A percentile compares a stretch with the other conserved stretches of the same genome.
phyloP scores from a whole-genome alignment of 2,329 filamentous ascomycete species.

The Ophiognomonia clavigignenti-juglandacearum region DNA sequence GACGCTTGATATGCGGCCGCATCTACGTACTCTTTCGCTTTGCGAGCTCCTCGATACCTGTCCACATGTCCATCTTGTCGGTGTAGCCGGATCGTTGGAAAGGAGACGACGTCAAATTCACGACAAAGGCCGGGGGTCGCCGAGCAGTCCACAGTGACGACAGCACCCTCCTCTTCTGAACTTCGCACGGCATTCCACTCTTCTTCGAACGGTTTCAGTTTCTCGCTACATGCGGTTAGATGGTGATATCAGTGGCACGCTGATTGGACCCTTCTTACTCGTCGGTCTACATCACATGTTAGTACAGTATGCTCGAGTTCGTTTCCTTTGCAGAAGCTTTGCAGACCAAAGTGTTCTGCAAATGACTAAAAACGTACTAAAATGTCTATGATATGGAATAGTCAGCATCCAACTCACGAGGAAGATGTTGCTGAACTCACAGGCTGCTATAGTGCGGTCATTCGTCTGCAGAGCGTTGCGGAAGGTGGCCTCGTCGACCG shows the following conservation, averaged over 20 bases:
- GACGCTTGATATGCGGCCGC: background rate
- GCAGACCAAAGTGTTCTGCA: too few species aligned
- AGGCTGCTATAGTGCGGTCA: conserved; percentile 9
- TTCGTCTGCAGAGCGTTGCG: background rate
- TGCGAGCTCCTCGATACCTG: conserved; percentile 15
- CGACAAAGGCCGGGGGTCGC: conserved; percentile 2
- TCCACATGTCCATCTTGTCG: conserved; percentile 5
- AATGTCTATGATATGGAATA: background rate
- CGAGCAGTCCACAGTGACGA: conserved; percentile 17
- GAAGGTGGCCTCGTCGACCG: conserved; percentile 2
- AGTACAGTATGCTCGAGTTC: background rate
- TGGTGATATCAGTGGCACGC: background rate
- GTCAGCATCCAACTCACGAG: background rate
- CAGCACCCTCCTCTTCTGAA: background rate
- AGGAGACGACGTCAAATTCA: conserved; percentile 13
- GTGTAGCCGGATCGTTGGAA: conserved; percentile 16
- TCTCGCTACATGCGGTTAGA: background rate
- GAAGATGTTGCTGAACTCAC: background rate
- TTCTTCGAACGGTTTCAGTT: background rate
- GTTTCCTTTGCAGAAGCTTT: background rate
- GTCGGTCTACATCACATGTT: background rate
- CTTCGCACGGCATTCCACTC: conserved; percentile 11
- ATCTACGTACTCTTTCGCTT: conserved; percentile 6
- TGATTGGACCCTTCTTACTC: background rate
- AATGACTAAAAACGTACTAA: background rate